phyloP scores from a whole-genome alignment of 768 basidiomycete species.

The Leucogyrophana mollusca region DNA sequence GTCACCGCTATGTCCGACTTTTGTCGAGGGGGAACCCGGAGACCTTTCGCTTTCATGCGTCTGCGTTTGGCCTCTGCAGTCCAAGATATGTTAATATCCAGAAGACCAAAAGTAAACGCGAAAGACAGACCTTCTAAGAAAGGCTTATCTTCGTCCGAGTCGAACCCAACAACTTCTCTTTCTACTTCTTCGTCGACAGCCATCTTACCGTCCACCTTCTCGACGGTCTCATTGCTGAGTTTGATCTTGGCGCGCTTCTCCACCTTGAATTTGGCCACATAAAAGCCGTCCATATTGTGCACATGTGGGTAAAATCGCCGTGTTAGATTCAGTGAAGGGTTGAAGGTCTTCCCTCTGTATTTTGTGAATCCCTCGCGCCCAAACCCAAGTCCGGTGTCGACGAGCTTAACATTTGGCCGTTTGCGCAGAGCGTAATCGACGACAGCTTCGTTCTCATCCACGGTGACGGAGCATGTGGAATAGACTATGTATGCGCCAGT shows the following conservation, averaged over 20 bases:
- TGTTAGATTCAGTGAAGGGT: slow-evolving; percentile 75
- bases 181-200: slow-evolving; percentile 10
- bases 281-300: slow-evolving; percentile 99
- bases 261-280: slow-evolving; percentile 97
- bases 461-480: slow-evolving; percentile 97
- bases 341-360: slow-evolving; percentile 90
- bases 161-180: slow-evolving; percentile 51
- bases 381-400: slow-evolving; percentile 90
- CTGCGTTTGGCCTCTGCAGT: slow-evolving; percentile 67
- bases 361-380: slow-evolving; percentile 89
- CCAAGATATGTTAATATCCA: slow-evolving; percentile 9
- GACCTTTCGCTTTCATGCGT: slow-evolving; percentile 73
- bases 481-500: slow-evolving; percentile 95
- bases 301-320: slow-evolving; percentile 94
- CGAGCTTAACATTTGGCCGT: slow-evolving; percentile 87
- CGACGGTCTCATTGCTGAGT: slow-evolving; percentile 23
- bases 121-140: slow-evolving; percentile 73
- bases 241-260: slow-evolving; percentile 64
- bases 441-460: slow-evolving; percentile 98
- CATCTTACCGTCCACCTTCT: slow-evolving; percentile 23
- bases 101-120: neutral
- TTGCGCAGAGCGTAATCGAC: slow-evolving; percentile 97
- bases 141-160: slow-evolving; percentile 72
- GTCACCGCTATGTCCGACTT: slow-evolving; percentile 25
- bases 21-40: slow-evolving; percentile 60